Evolutionary conservation across 495 filamentous ascomycete species (phyloP).

Genomic region (Thozetella sp.): DNA sequence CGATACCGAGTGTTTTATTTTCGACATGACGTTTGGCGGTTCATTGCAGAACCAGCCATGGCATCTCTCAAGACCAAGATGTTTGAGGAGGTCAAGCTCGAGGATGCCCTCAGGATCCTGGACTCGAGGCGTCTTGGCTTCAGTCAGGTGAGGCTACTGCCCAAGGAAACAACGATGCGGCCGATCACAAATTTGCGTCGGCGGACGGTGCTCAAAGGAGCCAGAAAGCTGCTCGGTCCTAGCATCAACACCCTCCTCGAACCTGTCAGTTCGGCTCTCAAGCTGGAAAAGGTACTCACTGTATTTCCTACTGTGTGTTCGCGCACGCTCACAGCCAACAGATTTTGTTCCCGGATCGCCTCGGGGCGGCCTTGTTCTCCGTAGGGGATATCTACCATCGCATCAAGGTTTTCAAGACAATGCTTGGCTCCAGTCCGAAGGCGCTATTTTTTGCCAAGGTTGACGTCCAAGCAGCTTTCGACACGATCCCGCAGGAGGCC

Average conservation of each 20-base stretch:
- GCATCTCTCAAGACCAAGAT: constrained; percentile 67
- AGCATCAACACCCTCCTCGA: constrained; percentile 83
- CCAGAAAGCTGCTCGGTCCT: constrained; percentile 56
- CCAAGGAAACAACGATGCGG: constrained; percentile 67
- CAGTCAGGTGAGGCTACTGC: constrained; percentile 78
- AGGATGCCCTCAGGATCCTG: constrained; percentile 59
- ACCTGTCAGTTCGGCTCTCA: constrained; percentile 76
- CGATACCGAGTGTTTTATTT: constrained; percentile 89
- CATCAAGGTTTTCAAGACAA: constrained; percentile 67
- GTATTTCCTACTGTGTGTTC: not conserved
- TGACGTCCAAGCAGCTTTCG: constrained; percentile 91
- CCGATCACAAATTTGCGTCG: constrained; percentile 86
- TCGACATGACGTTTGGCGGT: constrained; percentile 88
- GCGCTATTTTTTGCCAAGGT: constrained; percentile 81
- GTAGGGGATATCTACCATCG: constrained; percentile 80
- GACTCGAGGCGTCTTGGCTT: constrained; percentile 67
- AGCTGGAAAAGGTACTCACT: constrained; percentile 66
- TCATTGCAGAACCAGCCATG: constrained; percentile 73
- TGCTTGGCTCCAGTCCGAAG: constrained; percentile 26
- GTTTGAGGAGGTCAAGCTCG: constrained; percentile 75
- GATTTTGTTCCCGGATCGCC: constrained; percentile 52
- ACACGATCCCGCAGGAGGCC: constrained; percentile 84
- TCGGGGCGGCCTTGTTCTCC: constrained; percentile 80
- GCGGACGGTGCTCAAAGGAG: constrained; percentile 54
- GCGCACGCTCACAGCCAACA: constrained; percentile 18